phyloP scores from a whole-genome alignment of 805 yeast genomes.

The Yarrowia yakushimensis region DNA sequence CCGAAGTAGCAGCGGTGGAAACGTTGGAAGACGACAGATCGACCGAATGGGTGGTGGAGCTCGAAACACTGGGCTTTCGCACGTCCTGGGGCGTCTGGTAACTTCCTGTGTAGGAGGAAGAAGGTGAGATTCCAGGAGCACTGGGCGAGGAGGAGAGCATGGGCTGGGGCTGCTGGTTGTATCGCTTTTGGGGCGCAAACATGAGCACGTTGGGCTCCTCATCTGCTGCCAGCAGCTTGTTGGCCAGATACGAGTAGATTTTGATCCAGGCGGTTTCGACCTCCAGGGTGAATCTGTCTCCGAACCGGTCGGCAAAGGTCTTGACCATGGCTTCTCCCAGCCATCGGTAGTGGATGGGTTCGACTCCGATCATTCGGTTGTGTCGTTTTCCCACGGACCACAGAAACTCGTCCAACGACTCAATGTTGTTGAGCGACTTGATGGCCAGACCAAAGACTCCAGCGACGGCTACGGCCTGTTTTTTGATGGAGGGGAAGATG shows the following conservation, averaged over 20 bases:
- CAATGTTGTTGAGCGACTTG: slow-evolving; percentile 57
- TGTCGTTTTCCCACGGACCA: slow-evolving; percentile 68
- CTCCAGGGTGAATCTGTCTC: slow-evolving; percentile 32
- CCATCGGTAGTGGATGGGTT: slow-evolving; percentile 37
- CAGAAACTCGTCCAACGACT: slow-evolving; percentile 56
- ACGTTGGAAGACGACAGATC: background rate
- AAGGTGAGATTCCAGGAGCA: background rate
- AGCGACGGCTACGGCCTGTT: slow-evolving; percentile 77
- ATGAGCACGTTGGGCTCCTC: slow-evolving; percentile 37
- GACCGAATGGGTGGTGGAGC: slow-evolving; percentile 3
- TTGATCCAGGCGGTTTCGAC: slow-evolving; percentile 37
- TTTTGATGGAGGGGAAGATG: slow-evolving; percentile 68
- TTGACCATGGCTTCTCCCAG: slow-evolving; percentile 34
- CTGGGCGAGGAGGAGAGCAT: background rate
- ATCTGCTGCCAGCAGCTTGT: slow-evolving; percentile 34
- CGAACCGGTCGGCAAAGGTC: slow-evolving; percentile 33
- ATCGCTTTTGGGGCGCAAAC: slow-evolving; percentile 13
- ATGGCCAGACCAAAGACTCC: slow-evolving; percentile 71
- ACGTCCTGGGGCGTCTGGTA: slow-evolving; percentile 21
- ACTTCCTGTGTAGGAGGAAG: background rate
- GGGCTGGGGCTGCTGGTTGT: background rate
- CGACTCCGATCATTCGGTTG: slow-evolving; percentile 69
- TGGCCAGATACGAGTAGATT: slow-evolving; percentile 34
- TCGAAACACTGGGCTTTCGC: slow-evolving; percentile 2
- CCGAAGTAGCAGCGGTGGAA: slow-evolving; percentile 10